phyloP scores from a whole-genome alignment of 768 basidiomycete genomes.

The Phylloporus rhodoxanthus region DNA sequence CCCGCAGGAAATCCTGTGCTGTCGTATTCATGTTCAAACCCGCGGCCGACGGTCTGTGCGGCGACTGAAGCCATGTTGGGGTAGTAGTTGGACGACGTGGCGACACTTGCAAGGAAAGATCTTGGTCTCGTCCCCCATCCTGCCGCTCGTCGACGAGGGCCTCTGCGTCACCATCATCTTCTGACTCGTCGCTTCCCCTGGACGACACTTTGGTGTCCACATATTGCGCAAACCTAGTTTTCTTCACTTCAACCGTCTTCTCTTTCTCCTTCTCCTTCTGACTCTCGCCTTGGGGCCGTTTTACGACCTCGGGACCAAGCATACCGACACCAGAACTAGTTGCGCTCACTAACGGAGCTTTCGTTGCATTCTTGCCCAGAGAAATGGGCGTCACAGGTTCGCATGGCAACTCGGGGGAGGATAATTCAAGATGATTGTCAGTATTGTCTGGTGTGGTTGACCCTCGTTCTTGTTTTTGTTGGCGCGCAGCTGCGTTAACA shows the following conservation, averaged over 20 bases:
- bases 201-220: conserved; percentile 24
- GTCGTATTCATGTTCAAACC: conserved; percentile 27
- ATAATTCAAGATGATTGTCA: conserved; percentile 14
- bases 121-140: conserved; percentile 27
- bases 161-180: background rate
- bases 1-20: conserved; percentile 54
- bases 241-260: conserved; percentile 30
- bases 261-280: conserved; percentile 26
- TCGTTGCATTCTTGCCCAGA: conserved; percentile 18
- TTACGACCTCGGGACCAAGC: conserved; percentile 47
- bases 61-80: conserved; percentile 37
- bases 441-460: conserved; percentile 12
- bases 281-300: conserved; percentile 44
- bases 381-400: conserved; percentile 31
- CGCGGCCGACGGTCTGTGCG: conserved; percentile 27
- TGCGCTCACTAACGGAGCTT: conserved; percentile 3
- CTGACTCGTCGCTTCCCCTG: conserved; percentile 11
- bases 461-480: conserved; percentile 4
- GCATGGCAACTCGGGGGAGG: conserved; percentile 29
- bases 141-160: conserved; percentile 4
- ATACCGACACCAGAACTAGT: conserved; percentile 23
- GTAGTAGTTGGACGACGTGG: conserved; percentile 41
- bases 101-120: conserved; percentile 52
- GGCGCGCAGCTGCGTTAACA: background rate
- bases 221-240: conserved; percentile 40